Conservation (phyloP, 2,329 filamentous ascomycete genomes). For the Aureobasidium lini region DNA sequence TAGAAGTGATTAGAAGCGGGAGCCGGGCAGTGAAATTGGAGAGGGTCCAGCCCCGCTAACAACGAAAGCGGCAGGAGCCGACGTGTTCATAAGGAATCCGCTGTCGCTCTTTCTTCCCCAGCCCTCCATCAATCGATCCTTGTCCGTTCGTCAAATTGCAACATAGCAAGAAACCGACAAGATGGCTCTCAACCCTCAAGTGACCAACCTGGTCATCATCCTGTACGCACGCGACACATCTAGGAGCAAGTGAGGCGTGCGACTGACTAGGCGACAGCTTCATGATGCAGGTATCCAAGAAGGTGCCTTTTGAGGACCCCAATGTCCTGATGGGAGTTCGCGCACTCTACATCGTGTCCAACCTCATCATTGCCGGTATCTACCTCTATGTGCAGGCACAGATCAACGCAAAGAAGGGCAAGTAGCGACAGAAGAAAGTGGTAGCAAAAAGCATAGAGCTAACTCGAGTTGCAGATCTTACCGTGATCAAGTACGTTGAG, state of each 20-base stretch:
- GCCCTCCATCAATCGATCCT: conserved; percentile 4
- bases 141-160: not conserved
- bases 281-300: conserved; percentile 98
- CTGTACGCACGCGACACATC: conserved; percentile 37
- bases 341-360: conserved; percentile 58
- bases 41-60: conserved; percentile 2
- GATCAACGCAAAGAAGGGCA: conserved; percentile 98
- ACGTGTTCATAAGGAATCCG: conserved; percentile 4
- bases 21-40: not conserved
- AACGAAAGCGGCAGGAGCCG: not conserved
- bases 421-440: not conserved
- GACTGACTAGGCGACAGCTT: conserved; percentile 35
- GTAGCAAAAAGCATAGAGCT: not conserved
- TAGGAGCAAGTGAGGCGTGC: not conserved
- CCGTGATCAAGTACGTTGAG: conserved; percentile 97
- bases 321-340: conserved; percentile 58
- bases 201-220: conserved; percentile 85
- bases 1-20: conserved; percentile 12
- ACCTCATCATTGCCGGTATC: conserved; percentile 75
- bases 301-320: conserved; percentile 89
- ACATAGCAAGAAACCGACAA: conserved; percentile 7
- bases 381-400: conserved; percentile 78
- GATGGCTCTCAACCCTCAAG: conserved; percentile 12
- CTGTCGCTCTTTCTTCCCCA: conserved; percentile 6
- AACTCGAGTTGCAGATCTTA: conserved; percentile 60